Base-by-base conservation (phyloP, 257 asterid genomes). In the Jacaranda mimosifolia region DNA sequence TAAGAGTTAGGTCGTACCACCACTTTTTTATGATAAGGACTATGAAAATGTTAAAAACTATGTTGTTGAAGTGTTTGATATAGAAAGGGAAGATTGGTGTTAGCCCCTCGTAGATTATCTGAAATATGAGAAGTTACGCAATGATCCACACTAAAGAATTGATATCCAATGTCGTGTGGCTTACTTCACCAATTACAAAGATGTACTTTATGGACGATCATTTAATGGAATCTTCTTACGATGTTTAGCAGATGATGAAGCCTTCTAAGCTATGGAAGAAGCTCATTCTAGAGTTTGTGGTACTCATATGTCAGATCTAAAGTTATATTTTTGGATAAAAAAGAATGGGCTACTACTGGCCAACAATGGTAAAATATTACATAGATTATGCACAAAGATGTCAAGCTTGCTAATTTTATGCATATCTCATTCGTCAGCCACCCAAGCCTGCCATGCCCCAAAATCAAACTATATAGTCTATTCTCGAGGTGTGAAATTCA, bases 71-170 rank as follows among this genome's bases (percentile, higher is more conserved):
- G 60, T 68, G 11, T 70, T 17, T 4, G 49, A 70, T 3, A 38
- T 70, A 4, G 63, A 52, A 52, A 35, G 13, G 49, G 43, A 70
- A 32, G 75, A 70, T 9, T 70, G 64, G 63, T 51, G 36, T 1
- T 51, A 70, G 26, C 26, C 26, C 13, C 1, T 70, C 7, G 46
- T 53, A 1, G 35, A 70, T 46, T 46, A 46, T n/a, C 51, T 58
- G 64, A 58, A 58, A 36, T 58, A 58, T 21, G 39, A 58, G 14
- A 58, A 21, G 4, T 26, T 58, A 12, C 64, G 8, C 0, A 21
- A 17, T 58, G 64, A 58, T 58, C 35, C 39, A 7, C 39, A 39
- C 4, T 4, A 11, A 4, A 18, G 13, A 3, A 3, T 21, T 26
- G 58, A 52, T 12, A 40, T 40, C 8, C 5, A 7, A 7, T 7